Conservation (phyloP, 768 basidiomycete genomes). For the Tephrocybe rancida region DNA sequence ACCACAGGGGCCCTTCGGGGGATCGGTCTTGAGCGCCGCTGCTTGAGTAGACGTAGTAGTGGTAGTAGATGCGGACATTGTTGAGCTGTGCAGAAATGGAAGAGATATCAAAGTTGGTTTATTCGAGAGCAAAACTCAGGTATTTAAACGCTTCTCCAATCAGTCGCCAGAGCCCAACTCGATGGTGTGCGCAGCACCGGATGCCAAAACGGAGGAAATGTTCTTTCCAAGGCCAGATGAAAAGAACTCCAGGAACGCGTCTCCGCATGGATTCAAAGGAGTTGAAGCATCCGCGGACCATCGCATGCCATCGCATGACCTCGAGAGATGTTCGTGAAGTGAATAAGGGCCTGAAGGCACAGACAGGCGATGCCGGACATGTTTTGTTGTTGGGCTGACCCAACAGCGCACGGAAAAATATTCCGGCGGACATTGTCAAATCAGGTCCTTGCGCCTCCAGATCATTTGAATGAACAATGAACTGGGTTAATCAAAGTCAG, state of each 20-base stretch:
- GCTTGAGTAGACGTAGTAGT: not conserved
- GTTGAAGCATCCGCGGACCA: no score
- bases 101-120: not conserved
- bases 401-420: not conserved
- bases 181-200: no score
- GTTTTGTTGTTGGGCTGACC: not conserved
- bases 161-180: no score
- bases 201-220: not conserved
- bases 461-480: not conserved
- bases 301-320: not conserved
- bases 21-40: not conserved
- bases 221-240: not conserved
- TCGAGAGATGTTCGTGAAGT: not conserved
- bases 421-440: not conserved
- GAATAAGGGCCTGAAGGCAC: conserved; percentile 1
- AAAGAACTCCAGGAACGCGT: not conserved
- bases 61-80: not conserved
- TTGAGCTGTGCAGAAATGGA: no score
- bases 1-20: not conserved
- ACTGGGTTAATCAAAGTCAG: not conserved
- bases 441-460: not conserved
- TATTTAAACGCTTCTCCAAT: no score
- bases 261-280: not conserved
- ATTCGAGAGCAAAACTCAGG: not conserved
- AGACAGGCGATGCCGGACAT: not conserved